Percentiles rank a stretch among this genome's conserved stretches.
Evolutionary conservation across 495 filamentous ascomycete genomes (phyloP).

Genomic region (Umbilicaria muhlenbergii): DNA sequence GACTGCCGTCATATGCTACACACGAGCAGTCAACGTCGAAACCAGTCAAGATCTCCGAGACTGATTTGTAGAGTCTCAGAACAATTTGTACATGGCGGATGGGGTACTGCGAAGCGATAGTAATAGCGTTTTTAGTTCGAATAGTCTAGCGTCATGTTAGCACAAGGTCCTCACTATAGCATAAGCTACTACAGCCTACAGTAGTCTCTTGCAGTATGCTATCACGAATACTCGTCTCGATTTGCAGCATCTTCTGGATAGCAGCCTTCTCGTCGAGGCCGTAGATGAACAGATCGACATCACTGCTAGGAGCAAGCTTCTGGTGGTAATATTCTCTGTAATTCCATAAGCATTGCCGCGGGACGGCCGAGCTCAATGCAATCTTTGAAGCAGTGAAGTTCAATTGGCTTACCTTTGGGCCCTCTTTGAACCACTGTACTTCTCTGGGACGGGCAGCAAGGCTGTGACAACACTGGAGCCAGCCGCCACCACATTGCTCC

Average conservation of each 20-base stretch:
- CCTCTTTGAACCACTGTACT: constrained; percentile 47
- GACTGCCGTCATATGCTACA: constrained; percentile 60
- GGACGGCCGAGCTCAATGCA: not conserved
- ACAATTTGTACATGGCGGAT: constrained; percentile 73
- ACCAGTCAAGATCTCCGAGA: constrained; percentile 68
- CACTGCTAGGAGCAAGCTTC: constrained; percentile 61
- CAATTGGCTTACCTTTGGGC: constrained; percentile 18
- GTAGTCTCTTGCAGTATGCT: too few species aligned
- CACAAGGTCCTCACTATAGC: too few species aligned
- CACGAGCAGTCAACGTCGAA: constrained; percentile 78
- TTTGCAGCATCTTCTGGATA: constrained; percentile 65
- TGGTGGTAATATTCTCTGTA: constrained; percentile 61
- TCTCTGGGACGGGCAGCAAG: constrained; percentile 51
- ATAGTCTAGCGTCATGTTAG: constrained; percentile 29
- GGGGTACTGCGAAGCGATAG: constrained; percentile 68
- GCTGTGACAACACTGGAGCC: constrained; percentile 64
- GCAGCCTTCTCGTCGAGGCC: constrained; percentile 57
- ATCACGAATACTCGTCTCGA: constrained; percentile 53
- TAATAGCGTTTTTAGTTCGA: constrained; percentile 70
- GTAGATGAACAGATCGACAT: constrained; percentile 75
- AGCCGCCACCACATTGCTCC: constrained; percentile 62
- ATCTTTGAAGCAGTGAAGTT: not conserved
- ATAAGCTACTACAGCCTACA: too few species aligned
- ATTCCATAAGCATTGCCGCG: constrained; percentile 3
- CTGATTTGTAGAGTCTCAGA: constrained; percentile 63